Evolutionary conservation across 2,329 filamentous ascomycete species (phyloP).

Genomic region (Aspergillus pseudoterreus): DNA sequence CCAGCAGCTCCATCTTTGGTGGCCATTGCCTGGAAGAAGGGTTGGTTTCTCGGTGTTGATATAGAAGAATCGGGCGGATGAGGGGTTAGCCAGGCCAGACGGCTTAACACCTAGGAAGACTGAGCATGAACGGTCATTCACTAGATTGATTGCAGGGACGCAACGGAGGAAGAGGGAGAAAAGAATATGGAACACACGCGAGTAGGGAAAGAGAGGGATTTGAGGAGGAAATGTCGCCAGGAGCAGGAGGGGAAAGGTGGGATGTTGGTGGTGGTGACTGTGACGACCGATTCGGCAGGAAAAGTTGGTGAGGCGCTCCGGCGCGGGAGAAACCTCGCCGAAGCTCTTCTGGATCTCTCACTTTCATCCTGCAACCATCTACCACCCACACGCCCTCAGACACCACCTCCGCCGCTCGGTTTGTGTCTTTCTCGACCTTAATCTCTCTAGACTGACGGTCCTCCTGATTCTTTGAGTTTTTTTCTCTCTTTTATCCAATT

Average conservation of each 20-base stretch:
- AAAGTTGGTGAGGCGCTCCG: constrained; percentile 28
- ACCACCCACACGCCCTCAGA: constrained; percentile 2
- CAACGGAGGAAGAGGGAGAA: constrained; percentile 3
- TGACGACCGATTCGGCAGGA: constrained; percentile 22
- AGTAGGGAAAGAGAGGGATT: neutral
- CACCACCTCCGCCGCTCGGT: neutral
- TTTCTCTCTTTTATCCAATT: constrained; percentile 4
- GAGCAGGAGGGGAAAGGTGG: constrained; percentile 17
- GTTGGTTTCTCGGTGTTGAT: constrained; percentile 17
- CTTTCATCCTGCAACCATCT: constrained; percentile 1
- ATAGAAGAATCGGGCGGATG: constrained; percentile 15
- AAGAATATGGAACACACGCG: constrained; percentile 1
- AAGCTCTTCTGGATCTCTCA: constrained; percentile 13
- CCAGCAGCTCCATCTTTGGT: constrained; percentile 57
- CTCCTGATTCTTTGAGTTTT: neutral
- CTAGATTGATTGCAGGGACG: constrained; percentile 6
- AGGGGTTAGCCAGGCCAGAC: constrained; percentile 23
- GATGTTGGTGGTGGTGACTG: constrained; percentile 19
- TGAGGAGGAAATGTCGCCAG: neutral
- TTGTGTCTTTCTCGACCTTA: neutral
- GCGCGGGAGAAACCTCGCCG: constrained; percentile 10
- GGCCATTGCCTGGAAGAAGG: constrained; percentile 56
- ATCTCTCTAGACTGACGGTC: neutral
- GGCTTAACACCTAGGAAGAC: constrained; percentile 21
- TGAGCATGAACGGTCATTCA: constrained; percentile 23